These are phyloP conservation scores for Aechmea fasciata DNA, from an alignment of 176 grass and related monocot species.

Conservation along the genomic window DNA sequence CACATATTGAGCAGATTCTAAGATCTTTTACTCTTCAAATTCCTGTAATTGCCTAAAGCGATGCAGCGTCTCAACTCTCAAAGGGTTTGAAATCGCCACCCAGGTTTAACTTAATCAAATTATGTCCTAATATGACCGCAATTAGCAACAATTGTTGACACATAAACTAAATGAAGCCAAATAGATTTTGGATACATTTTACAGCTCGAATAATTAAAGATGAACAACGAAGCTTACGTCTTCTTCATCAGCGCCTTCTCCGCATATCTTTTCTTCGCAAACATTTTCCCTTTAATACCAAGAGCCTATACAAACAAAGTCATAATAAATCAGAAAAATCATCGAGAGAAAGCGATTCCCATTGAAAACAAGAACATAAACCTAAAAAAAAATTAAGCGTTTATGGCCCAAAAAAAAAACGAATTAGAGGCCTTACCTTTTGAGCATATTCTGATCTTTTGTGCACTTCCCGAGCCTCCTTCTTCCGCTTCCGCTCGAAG, in stretches of 20 bases:
- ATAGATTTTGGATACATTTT: background rate
- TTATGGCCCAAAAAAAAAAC: background rate
- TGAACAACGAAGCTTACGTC: slow-evolving; percentile 49
- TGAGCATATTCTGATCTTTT: slow-evolving; percentile 41
- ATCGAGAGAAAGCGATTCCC: slow-evolving; percentile 2
- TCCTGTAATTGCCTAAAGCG: too few species aligned
- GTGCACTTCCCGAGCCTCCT: slow-evolving; percentile 64
- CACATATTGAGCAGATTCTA: too few species aligned
- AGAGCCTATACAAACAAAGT: slow-evolving; percentile 28
- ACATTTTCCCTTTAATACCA: slow-evolving; percentile 81
- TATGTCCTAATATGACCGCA: too few species aligned
- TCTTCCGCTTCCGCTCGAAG: slow-evolving; percentile 77
- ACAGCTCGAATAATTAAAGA: background rate
- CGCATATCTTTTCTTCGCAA: slow-evolving; percentile 76
- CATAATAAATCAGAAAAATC: background rate
- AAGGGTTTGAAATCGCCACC: too few species aligned
- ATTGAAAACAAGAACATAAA: background rate
- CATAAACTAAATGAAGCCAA: background rate
- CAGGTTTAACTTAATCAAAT: too few species aligned
- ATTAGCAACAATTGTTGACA: background rate
- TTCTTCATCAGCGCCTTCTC: slow-evolving; percentile 95
- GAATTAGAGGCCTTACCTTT: slow-evolving; percentile 25
- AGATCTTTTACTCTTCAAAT: too few species aligned
- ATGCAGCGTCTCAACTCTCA: too few species aligned
- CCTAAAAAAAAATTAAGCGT: background rate